Base-by-base conservation (phyloP, 805 yeast species). In the Cyberlindnera petersonii region DNA sequence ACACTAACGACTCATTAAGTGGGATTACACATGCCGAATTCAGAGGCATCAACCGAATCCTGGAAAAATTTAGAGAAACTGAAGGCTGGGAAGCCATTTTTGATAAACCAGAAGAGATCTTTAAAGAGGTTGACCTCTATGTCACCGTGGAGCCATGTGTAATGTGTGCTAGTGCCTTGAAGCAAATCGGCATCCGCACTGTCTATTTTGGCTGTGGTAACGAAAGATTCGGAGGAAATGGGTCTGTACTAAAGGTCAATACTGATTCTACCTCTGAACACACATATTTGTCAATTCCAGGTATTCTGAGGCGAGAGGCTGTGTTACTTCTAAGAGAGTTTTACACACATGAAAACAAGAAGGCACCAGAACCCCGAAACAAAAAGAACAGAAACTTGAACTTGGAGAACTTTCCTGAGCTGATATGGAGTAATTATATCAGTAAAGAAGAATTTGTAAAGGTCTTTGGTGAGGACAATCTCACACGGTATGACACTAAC, bases 91-190 rank as follows among this genome's bases (percentile, higher is more conserved):
- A 47, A 14, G 39, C 35, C 11, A 26, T 42, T 38, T 37, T 55
- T 50, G 44, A 45, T 3, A 41, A 49, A 14, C 48, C 68, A 10
- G 47, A 52, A 18, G 46, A 56, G 1, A 58, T 75, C 9, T 76
- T 86, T 51, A 52, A 60, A 26, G 74, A 79, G 19, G 68, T 85
- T 4, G 79, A 77, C 22, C 68, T 93, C 7, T 91, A 88, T 59
- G 98, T 93, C 19, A 88, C 98, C 0, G 97, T 93, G 0, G 98
- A 93, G 61, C 98, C 98, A 0, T 93, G 98, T 58, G 83, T 93
- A 7, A 93, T 93, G 98, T 93, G 98, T 65, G 98, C 96, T 0
- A 79, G 93, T 28, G 88, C 95, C 3, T 63, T 93, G 28, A 72
- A 89, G 42, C 98, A 93, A 51, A 59, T 89, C 32, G 82, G 83